Base-by-base conservation (phyloP, 164 flowering plant species). In the Protea cynaroides region DNA sequence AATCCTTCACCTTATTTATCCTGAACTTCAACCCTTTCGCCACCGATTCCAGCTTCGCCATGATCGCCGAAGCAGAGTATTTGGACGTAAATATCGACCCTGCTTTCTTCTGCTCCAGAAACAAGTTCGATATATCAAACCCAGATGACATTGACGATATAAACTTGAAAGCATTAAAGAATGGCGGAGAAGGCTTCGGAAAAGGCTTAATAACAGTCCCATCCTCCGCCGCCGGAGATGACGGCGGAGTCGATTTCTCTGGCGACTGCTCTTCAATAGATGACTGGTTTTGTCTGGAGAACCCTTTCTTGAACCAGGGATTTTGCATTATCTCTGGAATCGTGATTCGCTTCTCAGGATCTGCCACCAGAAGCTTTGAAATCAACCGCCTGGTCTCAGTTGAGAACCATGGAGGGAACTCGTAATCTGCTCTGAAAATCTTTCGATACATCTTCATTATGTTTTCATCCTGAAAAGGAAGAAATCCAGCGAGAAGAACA, bases 71-170 rank as follows among this genome's bases (percentile, higher is more conserved):
- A 7, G 86, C 90, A 13, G 87, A 76, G 47, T 72, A 79, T 61
- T 54, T 76, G 6, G 95, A 86, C 11, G 97, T 88, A 75, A 90
- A 90, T 51, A 82, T 68, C 1, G 87, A 80, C 14, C 81, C 79
- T 3, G 75, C 25, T 58, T 78, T 84, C 65, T 64, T 71, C 64
- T 79, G 69, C 55, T 18, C 74, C 78, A 83, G 92, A 70, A 90
- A 90, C 75, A 90, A 43, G 54, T 66, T 80, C 55, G 95, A 88
- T 38, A 90, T 56, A 54, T 90, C 95, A 56, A 90, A 86, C 38
- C 97, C 97, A 0, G 90, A 80, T 8, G 97, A 86, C 94, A 90
- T 84, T 13, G 91, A 83, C 7, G 95, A 84, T 4, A 90, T 86
- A 65, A 90, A 73, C 68, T 88, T 84, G 74, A 90, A 90, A 0